Evolutionary conservation across 169 alveolate species (phyloP), one percentile per base, ranked within the genome.

Genomic region (Cryptosporidium tyzzeri): DNA sequence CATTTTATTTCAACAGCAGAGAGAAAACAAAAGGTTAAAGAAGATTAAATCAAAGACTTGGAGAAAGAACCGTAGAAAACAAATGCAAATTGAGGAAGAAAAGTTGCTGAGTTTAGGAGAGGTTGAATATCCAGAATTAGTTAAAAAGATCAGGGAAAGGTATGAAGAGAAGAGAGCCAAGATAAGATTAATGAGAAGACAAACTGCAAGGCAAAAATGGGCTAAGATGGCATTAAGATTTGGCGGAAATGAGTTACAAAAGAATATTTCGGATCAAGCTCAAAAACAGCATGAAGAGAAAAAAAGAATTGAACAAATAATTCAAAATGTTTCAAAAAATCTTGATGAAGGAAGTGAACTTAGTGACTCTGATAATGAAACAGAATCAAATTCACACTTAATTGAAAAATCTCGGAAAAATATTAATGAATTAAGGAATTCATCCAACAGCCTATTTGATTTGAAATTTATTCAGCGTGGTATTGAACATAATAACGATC

Each of bases 141-240:
- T 94, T 1, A 87, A 87, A 71, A 84, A 91, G 31, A 93, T 93
- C 16, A 80, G 85, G 61, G 91, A 85, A n/a, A 86, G 84, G 26
- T 91, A 91, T 37, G 96, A 93, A 53, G 71, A 86, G 31, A 93
- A 93, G 58, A 84, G 94, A 23, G 95, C 96, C 1, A 87, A 93
- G 29, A 67, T 71, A 51, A 85, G 96, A 33, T 53, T 91, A 26
- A 73, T 93, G 74, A 84, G 96, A 45, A 91, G 93, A 62, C 84
- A 87, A 33, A 91, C 62, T 33, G 96, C 96, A 4, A 93, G 93
- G 71, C 71, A 84, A 70, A 93, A 93, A 48, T 93, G 96, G 96
- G 96, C 96, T 14, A 93, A 93, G 85, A 55, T 86, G 84, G 96
- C 96, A 23, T 53, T 92, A 48, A 93, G 96, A 23, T 93, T 89